Base-by-base conservation (phyloP, 2,329 filamentous ascomycete species). In the Harringtonia aguacate region DNA sequence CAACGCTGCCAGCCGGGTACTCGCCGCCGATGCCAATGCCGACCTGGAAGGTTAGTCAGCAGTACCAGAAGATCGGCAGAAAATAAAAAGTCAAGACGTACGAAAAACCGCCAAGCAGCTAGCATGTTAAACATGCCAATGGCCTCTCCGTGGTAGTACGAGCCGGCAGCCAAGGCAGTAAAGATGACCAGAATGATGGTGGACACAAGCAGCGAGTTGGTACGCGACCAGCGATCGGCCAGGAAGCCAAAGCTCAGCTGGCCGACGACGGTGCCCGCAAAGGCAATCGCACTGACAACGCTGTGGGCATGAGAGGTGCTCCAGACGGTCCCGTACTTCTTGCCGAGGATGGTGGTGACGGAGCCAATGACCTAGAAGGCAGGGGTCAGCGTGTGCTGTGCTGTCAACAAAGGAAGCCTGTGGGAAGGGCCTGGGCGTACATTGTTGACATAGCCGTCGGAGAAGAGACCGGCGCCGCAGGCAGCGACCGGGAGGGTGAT, bases 401-500 rank as follows among this genome's bases (percentile, higher is more conserved):
- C n/a, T 28, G 9, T 17, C 18, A 39, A 1, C 21, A 17, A 9
- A 37, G 31, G 44, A 41, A n/a, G 30, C 31, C 13, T 15, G n/a
- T 17, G 39, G 43, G 22, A 29, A 36, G 17, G 24, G 30, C 21
- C n/a, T 5, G 24, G 7, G 43, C 36, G 37, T 18, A 87, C 85
- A 56, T 86, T 87, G 64, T 94, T 94, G 58, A 95, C 77, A 61
- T 95, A 95, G 15, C 89, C 89, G 61, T 95, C 89, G 21, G 83
- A 88, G 63, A 95, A 95, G 2, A 95, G 72, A 55, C 89, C 89
- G 41, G 88, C 85, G 51, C 89, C 89, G 57, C 87, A 94, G 36
- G 88, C 88, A 53, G 95, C 81, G 1, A 87, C 84, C 14, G 88
- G 86, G 72, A 75, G 56, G 18, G 67, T 60, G 22, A 52, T 37